Conservation (phyloP, 1,139 yeast genomes). For the Suhomyces chickasaworum region DNA sequence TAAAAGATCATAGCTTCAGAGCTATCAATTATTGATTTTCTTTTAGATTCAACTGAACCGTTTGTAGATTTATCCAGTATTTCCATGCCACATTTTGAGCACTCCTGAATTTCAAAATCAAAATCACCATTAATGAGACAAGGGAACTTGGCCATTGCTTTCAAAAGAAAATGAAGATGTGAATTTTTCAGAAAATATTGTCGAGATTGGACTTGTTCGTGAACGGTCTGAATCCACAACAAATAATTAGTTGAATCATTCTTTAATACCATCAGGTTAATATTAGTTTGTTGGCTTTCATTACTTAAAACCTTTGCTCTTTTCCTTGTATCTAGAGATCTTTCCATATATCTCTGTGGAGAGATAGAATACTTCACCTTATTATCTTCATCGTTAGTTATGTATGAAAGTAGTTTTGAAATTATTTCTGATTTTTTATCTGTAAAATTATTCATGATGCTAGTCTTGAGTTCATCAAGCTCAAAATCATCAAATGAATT, state of each 20-base stretch:
- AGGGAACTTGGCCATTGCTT: slow-evolving; percentile 46
- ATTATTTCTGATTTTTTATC: slow-evolving; percentile 12
- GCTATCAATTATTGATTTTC: slow-evolving; percentile 28
- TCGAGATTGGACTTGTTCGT: not conserved
- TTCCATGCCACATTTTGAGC: slow-evolving; percentile 44
- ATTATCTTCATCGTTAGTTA: slow-evolving; percentile 5
- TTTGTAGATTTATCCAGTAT: slow-evolving; percentile 28
- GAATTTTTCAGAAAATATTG: slow-evolving; percentile 10
- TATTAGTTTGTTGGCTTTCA: not conserved
- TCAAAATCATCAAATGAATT: slow-evolving; percentile 24
- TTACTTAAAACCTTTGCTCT: not conserved
- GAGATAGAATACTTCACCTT: not conserved
- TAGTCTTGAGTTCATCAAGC: slow-evolving; percentile 18
- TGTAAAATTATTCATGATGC: slow-evolving; percentile 10
- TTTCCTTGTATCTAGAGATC: not conserved
- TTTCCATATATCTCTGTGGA: not conserved
- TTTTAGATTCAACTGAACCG: slow-evolving; percentile 21
- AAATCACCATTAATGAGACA: slow-evolving; percentile 42
- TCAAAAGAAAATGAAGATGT: slow-evolving; percentile 31
- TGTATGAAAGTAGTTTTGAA: slow-evolving; percentile 12
- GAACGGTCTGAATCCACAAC: slow-evolving; percentile 30
- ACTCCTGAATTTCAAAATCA: slow-evolving; percentile 31
- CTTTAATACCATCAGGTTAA: not conserved
- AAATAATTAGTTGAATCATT: slow-evolving; percentile 15
- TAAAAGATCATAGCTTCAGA: slow-evolving; percentile 27